phyloP scores from a whole-genome alignment of 495 filamentous ascomycete species.

The Letharia columbiana region DNA sequence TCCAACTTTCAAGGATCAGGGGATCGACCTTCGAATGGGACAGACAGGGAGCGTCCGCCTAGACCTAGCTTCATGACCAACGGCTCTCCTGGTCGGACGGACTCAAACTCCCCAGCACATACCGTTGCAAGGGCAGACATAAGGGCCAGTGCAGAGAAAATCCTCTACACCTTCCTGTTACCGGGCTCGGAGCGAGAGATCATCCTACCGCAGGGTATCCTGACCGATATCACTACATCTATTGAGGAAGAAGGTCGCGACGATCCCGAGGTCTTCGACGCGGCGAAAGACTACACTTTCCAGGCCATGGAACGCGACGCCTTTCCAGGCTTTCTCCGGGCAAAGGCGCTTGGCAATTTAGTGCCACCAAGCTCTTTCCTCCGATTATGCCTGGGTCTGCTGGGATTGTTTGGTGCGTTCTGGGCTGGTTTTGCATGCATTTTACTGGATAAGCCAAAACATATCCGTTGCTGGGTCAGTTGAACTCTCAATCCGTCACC shows the following conservation, averaged over 20 bases:
- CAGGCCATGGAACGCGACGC: constrained; percentile 99
- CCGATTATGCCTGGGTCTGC: constrained; percentile 74
- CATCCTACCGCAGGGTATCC: constrained; percentile 77
- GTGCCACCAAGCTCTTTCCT: constrained; percentile 80
- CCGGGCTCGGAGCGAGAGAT: constrained; percentile 93
- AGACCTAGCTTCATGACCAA: constrained; percentile 61
- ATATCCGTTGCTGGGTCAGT: constrained; percentile 75
- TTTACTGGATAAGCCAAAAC: constrained; percentile 68
- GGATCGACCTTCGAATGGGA: constrained; percentile 32
- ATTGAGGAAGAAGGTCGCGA: constrained; percentile 87
- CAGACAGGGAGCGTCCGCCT: constrained; percentile 44
- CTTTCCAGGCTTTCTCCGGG: constrained; percentile 89
- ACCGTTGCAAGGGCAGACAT: constrained; percentile 81
- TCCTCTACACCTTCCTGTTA: constrained; percentile 89
- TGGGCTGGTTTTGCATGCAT: constrained; percentile 92
- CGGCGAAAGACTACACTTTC: constrained; percentile 97
- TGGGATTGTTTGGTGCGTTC: constrained; percentile 81
- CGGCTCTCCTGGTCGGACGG: constrained; percentile 36
- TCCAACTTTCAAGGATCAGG: constrained; percentile 26
- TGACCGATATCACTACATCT: constrained; percentile 65
- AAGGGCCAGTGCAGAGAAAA: constrained; percentile 88
- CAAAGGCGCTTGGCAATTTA: constrained; percentile 90
- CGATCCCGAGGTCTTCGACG: constrained; percentile 94
- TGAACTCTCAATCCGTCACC: neutral
- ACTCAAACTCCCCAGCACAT: constrained; percentile 72